phyloP scores from a whole-genome alignment of 179 eudicot species.

The Corrigiola litoralis region DNA sequence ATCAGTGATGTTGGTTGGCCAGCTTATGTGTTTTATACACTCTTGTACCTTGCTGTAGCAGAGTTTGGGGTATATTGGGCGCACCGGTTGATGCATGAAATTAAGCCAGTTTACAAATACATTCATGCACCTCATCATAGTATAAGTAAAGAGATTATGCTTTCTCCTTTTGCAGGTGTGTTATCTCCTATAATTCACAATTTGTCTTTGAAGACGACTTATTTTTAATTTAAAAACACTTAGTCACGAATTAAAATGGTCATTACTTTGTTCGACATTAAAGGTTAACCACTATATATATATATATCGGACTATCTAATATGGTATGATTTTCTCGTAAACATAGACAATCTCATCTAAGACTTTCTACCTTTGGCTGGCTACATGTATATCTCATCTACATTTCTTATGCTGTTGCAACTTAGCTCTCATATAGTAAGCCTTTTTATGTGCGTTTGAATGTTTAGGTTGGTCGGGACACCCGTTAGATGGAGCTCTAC shows the following conservation, averaged over 20 bases:
- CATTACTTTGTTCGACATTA: too few species aligned
- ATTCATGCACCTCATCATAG: constrained; percentile 15
- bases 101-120: constrained; percentile 20
- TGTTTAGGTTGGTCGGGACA: constrained; percentile 21
- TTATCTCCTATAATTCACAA: neutral
- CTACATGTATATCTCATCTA: too few species aligned
- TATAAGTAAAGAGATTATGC: neutral
- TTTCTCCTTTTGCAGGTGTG: constrained; percentile 21
- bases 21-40: neutral
- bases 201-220: neutral
- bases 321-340: too few species aligned
- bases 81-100: constrained; percentile 15
- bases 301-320: too few species aligned
- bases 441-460: too few species aligned
- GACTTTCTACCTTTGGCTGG: too few species aligned
- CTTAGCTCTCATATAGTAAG: too few species aligned
- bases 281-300: too few species aligned
- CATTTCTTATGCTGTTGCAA: too few species aligned
- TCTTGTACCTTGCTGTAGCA: constrained; percentile 3
- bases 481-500: constrained; percentile 14
- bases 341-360: too few species aligned
- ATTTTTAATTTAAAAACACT: too few species aligned
- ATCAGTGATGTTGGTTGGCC: constrained; percentile 16
- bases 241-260: too few species aligned
- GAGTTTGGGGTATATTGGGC: constrained; percentile 17